A percentile compares a stretch with the other conserved stretches of the same genome.
These are phyloP conservation scores for Ceratocystis cacaofunesta DNA, from an alignment of 2,329 filamentous ascomycete genomes.

Conservation along the genomic window DNA sequence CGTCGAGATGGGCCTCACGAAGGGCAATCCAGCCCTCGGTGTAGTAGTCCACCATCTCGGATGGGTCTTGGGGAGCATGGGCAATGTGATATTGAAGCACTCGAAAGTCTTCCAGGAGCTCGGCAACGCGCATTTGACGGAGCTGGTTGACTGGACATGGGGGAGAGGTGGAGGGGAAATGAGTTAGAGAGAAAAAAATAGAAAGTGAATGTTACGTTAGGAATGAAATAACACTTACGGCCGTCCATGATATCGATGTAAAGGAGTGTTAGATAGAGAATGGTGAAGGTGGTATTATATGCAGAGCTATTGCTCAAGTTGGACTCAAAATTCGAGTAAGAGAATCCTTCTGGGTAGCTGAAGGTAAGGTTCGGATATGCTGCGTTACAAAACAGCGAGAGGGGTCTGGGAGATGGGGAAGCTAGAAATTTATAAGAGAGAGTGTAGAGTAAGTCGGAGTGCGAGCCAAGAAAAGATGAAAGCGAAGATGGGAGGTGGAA, in stretches of 20 bases:
- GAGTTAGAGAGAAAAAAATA: not conserved
- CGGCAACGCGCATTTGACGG: constrained; percentile 44
- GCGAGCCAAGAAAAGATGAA: not conserved
- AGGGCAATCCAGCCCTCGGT: constrained; percentile 48
- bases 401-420: not conserved
- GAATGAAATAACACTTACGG: constrained; percentile 18
- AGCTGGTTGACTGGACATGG: constrained; percentile 41
- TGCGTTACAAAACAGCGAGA: no score
- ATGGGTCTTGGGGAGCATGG: constrained; percentile 38
- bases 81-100: constrained; percentile 49
- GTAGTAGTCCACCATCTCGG: constrained; percentile 43
- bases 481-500: not conserved
- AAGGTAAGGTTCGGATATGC: no score
- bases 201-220: not conserved
- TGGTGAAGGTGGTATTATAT: not conserved
- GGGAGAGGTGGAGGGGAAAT: constrained; percentile 4
- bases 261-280: not conserved
- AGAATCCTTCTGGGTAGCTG: not conserved
- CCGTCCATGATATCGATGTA: constrained; percentile 20
- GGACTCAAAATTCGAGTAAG: not conserved
- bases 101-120: constrained; percentile 47
- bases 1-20: constrained; percentile 47
- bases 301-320: not conserved
- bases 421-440: not conserved
- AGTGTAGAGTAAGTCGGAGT: not conserved